Percentiles rank a stretch among this genome's conserved stretches.
Evolutionary conservation across 768 basidiomycete genomes (phyloP).

Genomic region (Pulveroboletus frians): DNA sequence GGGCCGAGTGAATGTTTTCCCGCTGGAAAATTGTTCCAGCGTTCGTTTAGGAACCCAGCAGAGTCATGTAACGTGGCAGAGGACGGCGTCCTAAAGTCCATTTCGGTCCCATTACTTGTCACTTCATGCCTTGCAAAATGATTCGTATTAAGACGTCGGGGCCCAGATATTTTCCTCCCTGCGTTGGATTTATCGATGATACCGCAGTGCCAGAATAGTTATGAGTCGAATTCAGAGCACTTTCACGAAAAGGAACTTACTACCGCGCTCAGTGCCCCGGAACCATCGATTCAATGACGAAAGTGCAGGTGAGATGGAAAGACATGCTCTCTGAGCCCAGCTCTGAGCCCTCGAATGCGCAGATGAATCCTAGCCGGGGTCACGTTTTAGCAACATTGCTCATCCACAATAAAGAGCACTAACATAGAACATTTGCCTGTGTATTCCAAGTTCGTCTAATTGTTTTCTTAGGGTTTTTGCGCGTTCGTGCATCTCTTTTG

Average conservation of each 20-base stretch:
- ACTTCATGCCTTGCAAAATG: background rate
- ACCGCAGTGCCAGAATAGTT: background rate
- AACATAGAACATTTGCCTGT: constrained; percentile 57
- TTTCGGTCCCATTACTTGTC: background rate
- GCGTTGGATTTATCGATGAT: background rate
- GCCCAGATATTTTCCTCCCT: background rate
- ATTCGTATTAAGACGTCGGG: background rate
- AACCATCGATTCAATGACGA: constrained; percentile 2
- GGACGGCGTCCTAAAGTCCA: background rate
- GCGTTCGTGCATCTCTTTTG: constrained; percentile 52
- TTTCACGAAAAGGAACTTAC: constrained; percentile 1
- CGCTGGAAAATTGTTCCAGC: background rate
- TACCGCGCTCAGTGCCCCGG: background rate
- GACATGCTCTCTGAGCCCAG: constrained; percentile 13
- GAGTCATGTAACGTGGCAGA: background rate
- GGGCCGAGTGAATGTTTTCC: constrained; percentile 43
- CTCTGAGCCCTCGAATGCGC: constrained; percentile 1
- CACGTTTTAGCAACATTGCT: background rate
- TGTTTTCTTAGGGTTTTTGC: constrained; percentile 55
- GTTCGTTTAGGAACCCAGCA: background rate
- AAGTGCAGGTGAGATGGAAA: constrained; percentile 3
- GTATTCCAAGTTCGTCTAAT: constrained; percentile 67
- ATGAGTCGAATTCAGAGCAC: background rate
- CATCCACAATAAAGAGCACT: constrained; percentile 13
- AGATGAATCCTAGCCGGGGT: constrained; percentile 11